phyloP scores from a whole-genome alignment of 2,329 filamentous ascomycete species.

The Cercospora zeina region DNA sequence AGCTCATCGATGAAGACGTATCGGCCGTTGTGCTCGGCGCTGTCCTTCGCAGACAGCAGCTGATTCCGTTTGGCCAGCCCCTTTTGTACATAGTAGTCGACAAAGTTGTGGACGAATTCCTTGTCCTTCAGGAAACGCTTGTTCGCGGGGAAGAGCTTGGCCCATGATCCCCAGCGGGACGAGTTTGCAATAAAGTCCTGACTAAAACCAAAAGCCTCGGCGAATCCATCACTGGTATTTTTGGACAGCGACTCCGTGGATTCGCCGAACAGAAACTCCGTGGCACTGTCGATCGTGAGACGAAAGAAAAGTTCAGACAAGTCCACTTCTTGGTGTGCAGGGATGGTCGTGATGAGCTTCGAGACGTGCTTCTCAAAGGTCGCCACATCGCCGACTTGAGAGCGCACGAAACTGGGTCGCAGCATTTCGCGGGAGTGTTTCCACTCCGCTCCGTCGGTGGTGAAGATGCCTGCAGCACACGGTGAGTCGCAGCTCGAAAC shows the following conservation, averaged over 20 bases:
- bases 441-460: constrained; percentile 47
- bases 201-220: constrained; percentile 38
- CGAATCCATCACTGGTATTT: constrained; percentile 36
- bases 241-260: constrained; percentile 37
- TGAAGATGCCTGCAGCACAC: constrained; percentile 42
- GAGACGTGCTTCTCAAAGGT: constrained; percentile 63
- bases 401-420: constrained; percentile 55
- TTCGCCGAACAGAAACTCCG: constrained; percentile 66
- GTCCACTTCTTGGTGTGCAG: constrained; percentile 57
- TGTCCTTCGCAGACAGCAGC: constrained; percentile 38
- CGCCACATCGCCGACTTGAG: constrained; percentile 55
- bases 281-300: constrained; percentile 66
- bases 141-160: constrained; percentile 30
- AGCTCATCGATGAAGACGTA: constrained; percentile 56
- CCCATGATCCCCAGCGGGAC: constrained; percentile 31
- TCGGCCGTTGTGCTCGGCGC: constrained; percentile 38
- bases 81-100: constrained; percentile 52
- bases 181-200: constrained; percentile 37
- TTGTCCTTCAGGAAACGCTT: constrained; percentile 46
- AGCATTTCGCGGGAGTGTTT: constrained; percentile 49
- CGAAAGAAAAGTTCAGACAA: constrained; percentile 64
- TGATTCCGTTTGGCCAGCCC: constrained; percentile 43
- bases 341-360: constrained; percentile 60
- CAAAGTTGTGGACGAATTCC: constrained; percentile 48
- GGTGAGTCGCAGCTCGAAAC: neutral